Conservation (phyloP, 2,329 filamentous ascomycete genomes). For the Trichoderma pleuroti region DNA sequence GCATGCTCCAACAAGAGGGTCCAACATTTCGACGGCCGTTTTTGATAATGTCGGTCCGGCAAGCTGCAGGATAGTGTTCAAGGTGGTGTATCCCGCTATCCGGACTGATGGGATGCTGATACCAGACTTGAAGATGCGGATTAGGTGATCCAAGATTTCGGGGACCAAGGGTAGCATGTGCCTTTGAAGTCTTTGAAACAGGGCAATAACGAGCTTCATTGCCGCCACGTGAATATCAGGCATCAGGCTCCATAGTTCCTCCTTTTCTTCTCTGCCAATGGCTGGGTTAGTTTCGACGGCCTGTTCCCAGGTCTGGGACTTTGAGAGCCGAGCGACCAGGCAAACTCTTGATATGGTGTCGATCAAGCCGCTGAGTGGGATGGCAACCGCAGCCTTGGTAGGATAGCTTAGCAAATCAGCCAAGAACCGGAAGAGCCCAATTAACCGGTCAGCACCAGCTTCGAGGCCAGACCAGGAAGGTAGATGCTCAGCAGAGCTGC, state of each 20-base stretch:
- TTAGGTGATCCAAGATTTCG: conserved; percentile 65
- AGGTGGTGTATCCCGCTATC: conserved; percentile 55
- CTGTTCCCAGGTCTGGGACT: conserved; percentile 45
- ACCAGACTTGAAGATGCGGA: conserved; percentile 64
- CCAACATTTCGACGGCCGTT: conserved; percentile 59
- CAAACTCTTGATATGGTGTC: conserved; percentile 70
- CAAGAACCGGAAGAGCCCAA: conserved; percentile 63
- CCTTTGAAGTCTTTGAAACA: conserved; percentile 57
- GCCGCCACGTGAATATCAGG: conserved; percentile 71
- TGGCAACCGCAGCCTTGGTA: conserved; percentile 61
- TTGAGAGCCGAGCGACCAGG: conserved; percentile 56
- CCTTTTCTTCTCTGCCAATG: conserved; percentile 75
- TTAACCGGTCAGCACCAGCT: conserved; percentile 66
- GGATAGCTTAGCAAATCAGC: conserved; percentile 58
- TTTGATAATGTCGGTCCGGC: conserved; percentile 66
- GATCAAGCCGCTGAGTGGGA: conserved; percentile 65
- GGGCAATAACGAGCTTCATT: conserved; percentile 56
- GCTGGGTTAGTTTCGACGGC: conserved; percentile 65
- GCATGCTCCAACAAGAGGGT: conserved; percentile 60
- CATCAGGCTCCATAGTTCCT: conserved; percentile 70
- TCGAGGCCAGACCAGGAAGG: conserved; percentile 71
- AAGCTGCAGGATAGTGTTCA: conserved; percentile 55
- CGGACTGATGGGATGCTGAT: conserved; percentile 55
- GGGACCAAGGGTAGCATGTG: conserved; percentile 58
- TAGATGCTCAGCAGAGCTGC: conserved; percentile 48